Evolutionary conservation across 805 yeast species (phyloP), one percentile per base, ranked within the genome.

Genomic region (Sugiyamaella boreocaroliniensis): DNA sequence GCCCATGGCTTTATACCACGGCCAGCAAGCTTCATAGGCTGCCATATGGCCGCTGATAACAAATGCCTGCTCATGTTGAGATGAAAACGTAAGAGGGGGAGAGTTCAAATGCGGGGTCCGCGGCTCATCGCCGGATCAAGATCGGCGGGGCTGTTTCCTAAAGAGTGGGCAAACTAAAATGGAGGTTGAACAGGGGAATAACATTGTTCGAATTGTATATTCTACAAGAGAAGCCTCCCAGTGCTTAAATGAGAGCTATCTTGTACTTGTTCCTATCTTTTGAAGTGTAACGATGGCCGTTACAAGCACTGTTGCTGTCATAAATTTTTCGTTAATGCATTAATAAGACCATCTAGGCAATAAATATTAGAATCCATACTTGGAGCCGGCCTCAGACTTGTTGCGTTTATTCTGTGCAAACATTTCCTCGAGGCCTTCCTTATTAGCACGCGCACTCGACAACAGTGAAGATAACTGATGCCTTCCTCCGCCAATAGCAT

Each of bases 401-500:
- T 55, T 58, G 32, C 58, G 52, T 45, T 59, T 49, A 10, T 59
- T 60, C 14, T 58, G 55, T 1, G 62, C 58, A 48, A 62, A 68
- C 50, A 58, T 47, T 34, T 67, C 68, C 44, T 69, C 70, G 45
- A 69, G 50, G 12, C 64, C 62, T 29, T 67, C 72, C 26, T 55
- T 48, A 48, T 69, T 69, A n/a, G 56, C 57, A 41, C 61, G 59
- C 7, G 72, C 72, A 29, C 63, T 60, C 29, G 60, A 58, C n/a
- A 67, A 42, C 47, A 67, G 49, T 7, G 63, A 49, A 8, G 65
- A 45, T 10, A 69, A 59, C 52, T 69, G 72, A 45, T 69, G 73
- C 40, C 61, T 58, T 12, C 72, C 73, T 6, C 64, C 57, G 4
- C 64, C 61, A 29, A 68, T 55, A 1, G 67, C 58, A 26, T 56